Conservation (phyloP, 345 rosid genomes). For the Sonneratia alba region DNA sequence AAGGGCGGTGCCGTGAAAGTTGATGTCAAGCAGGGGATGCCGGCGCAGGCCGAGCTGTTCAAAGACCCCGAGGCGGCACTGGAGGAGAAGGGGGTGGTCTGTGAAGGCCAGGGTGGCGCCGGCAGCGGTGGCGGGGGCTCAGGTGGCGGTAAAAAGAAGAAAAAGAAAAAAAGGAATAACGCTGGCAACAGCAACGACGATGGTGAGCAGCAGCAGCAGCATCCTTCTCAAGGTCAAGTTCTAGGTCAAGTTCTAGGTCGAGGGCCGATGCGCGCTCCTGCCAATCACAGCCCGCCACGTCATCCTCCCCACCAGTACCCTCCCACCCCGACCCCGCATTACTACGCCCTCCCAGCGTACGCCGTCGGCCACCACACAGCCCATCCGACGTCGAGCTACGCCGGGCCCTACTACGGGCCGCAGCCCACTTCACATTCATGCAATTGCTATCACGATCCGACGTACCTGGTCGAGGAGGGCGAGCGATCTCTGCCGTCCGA, state of each 20-base stretch:
- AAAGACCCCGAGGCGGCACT: constrained; percentile 11
- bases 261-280: constrained; percentile 10
- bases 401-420: constrained; percentile 24
- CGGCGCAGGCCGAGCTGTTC: constrained; percentile 18
- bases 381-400: constrained; percentile 25
- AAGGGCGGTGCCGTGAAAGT: constrained; percentile 5
- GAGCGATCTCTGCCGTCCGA: constrained; percentile 22
- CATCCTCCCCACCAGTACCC: constrained; percentile 19
- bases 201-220: constrained; percentile 19
- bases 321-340: constrained; percentile 12
- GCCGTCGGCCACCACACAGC: constrained; percentile 48
- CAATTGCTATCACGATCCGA: constrained; percentile 22
- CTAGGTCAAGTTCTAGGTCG: constrained; percentile 13
- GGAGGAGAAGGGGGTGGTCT: constrained; percentile 16
- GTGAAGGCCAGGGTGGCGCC: constrained; percentile 16
- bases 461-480: constrained; percentile 3
- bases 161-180: constrained; percentile 55
- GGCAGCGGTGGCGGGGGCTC: constrained; percentile 2
- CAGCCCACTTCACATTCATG: constrained; percentile 27
- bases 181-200: constrained; percentile 5
- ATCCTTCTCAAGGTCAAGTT: constrained; percentile 1
- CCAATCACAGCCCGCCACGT: constrained; percentile 35
- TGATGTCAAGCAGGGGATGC: constrained; percentile 20
- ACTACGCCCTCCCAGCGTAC: constrained; percentile 29
- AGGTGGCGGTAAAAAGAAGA: constrained; percentile 40